Conservation (phyloP, 2,329 filamentous ascomycete genomes). For the Colletotrichum tofieldiae region DNA sequence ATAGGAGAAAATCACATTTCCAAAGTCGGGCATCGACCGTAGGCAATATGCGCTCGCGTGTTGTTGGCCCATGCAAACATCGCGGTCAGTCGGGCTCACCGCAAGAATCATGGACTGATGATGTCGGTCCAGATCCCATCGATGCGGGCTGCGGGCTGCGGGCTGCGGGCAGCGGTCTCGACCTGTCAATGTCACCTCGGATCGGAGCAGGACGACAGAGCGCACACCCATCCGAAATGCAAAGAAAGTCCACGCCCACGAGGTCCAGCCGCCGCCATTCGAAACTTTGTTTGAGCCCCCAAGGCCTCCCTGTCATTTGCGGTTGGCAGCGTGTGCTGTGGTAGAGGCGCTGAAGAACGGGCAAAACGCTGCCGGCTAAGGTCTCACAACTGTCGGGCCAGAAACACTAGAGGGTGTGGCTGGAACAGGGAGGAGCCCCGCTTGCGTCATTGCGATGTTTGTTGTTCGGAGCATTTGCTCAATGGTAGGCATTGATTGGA, state of each 20-base stretch:
- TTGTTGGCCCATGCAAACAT: slow-evolving; percentile 16
- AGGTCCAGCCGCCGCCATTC: slow-evolving; percentile 30
- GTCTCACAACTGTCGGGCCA: slow-evolving; percentile 29
- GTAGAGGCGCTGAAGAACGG: slow-evolving; percentile 32
- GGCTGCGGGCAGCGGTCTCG: background rate
- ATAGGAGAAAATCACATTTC: slow-evolving; percentile 5
- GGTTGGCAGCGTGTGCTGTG: background rate
- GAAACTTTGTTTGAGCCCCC: slow-evolving; percentile 17
- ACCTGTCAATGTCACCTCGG: slow-evolving; percentile 1
- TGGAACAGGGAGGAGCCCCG: slow-evolving; percentile 27
- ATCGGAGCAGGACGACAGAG: background rate
- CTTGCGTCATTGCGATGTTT: slow-evolving; percentile 37
- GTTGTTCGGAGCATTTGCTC: slow-evolving; percentile 33
- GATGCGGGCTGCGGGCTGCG: background rate
- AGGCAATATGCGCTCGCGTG: background rate
- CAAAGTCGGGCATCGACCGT: background rate
- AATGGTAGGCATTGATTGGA: slow-evolving; percentile 30
- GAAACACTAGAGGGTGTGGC: slow-evolving; percentile 19
- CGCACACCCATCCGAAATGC: background rate
- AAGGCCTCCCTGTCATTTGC: slow-evolving; percentile 22
- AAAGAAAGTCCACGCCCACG: slow-evolving; percentile 7
- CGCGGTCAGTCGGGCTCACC: slow-evolving; percentile 14
- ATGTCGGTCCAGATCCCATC: slow-evolving; percentile 26
- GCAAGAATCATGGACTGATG: slow-evolving; percentile 32
- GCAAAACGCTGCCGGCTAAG: slow-evolving; percentile 19